These are phyloP conservation scores for Flammula alnicola DNA, from an alignment of 1,284 basidiomycete genomes.

Conservation along the genomic window DNA sequence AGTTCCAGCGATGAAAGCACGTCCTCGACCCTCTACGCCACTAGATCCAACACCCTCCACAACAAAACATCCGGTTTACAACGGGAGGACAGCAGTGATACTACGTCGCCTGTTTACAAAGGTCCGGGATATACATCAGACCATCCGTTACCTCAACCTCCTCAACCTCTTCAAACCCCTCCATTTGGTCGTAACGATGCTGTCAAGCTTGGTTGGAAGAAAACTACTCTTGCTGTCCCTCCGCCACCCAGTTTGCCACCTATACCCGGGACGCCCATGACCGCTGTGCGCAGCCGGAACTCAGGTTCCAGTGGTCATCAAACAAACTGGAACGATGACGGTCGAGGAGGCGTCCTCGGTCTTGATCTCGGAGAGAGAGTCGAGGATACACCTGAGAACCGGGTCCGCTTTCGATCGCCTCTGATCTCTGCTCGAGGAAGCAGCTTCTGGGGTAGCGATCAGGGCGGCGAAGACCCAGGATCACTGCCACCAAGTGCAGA, in stretches of 20 bases:
- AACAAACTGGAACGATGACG: not conserved
- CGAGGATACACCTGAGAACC: slow-evolving; percentile 1
- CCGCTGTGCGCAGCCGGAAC: no score
- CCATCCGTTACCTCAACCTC: not conserved
- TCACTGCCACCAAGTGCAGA: no score
- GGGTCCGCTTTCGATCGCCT: slow-evolving; percentile 15
- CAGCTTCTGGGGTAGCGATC: not conserved
- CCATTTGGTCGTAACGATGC: no score
- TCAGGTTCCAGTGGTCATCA: no score
- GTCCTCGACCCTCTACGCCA: slow-evolving; percentile 1
- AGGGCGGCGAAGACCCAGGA: not conserved
- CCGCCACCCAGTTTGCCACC: no score
- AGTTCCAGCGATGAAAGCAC: not conserved
- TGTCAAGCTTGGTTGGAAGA: no score
- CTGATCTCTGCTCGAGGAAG: slow-evolving; percentile 10
- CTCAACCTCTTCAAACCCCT: no score
- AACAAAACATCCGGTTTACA: slow-evolving; percentile 6
- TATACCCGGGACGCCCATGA: no score
- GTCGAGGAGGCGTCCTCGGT: not conserved
- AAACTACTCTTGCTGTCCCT: no score
- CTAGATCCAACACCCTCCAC: slow-evolving; percentile 5
- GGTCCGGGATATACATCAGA: not conserved
- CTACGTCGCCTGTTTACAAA: not conserved
- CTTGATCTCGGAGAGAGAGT: not conserved
- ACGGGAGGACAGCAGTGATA: not conserved